These are phyloP conservation scores for Colletotrichum echinochloae DNA, from an alignment of 2,329 filamentous ascomycete species.

Conservation along the genomic window DNA sequence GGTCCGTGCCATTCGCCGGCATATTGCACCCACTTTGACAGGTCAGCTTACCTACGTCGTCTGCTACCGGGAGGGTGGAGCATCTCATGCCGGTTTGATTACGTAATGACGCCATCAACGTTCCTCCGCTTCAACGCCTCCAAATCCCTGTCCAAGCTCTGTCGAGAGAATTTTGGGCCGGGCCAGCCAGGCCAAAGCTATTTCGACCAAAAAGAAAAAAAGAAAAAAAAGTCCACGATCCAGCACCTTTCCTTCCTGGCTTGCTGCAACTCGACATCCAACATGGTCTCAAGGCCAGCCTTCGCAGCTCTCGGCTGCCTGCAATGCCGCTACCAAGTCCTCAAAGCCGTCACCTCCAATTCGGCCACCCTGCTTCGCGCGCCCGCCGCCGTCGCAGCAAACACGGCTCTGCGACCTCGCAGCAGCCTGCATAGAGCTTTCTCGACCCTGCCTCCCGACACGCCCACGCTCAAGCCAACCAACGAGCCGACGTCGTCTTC, in stretches of 20 bases:
- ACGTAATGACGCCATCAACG: not conserved
- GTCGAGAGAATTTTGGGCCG: slow-evolving; percentile 1
- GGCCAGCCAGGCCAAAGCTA: not conserved
- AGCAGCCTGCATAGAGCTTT: slow-evolving; percentile 42
- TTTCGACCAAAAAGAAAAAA: not conserved
- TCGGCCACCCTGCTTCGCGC: slow-evolving; percentile 20
- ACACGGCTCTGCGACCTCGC: slow-evolving; percentile 33
- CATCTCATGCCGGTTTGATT: not conserved
- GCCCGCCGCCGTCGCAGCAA: slow-evolving; percentile 9
- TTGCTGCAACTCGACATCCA: not conserved
- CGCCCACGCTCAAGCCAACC: not conserved
- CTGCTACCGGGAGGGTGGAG: not conserved
- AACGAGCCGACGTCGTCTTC: not conserved
- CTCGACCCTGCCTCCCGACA: slow-evolving; percentile 43
- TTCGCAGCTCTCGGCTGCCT: slow-evolving; percentile 45
- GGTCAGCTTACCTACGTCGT: too few species aligned
- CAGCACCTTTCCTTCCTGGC: not conserved
- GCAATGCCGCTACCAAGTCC: slow-evolving; percentile 44
- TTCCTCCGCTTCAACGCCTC: not conserved
- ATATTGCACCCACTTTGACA: too few species aligned
- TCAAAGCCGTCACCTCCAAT: slow-evolving; percentile 43
- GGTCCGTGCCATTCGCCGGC: too few species aligned
- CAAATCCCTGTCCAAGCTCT: not conserved
- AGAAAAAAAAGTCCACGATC: not conserved
- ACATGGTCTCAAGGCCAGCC: slow-evolving; percentile 44